Conservation (phyloP, 1,139 yeast genomes). For the Candida neerlandica region DNA sequence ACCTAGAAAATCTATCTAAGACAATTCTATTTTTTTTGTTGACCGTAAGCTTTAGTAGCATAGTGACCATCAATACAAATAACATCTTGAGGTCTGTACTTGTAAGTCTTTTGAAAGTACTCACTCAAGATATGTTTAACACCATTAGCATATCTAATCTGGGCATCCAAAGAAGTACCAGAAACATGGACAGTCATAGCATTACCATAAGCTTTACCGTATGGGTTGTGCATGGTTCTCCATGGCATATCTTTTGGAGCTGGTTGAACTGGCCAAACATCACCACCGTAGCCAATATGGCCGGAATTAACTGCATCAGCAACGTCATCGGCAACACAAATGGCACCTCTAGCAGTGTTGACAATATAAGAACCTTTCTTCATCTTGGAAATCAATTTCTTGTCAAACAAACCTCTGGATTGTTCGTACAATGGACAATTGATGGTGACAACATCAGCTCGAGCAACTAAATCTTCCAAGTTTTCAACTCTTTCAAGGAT, state of each 20-base stretch:
- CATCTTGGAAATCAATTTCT: conserved; percentile 68
- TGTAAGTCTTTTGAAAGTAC: conserved; percentile 61
- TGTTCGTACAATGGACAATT: conserved; percentile 78
- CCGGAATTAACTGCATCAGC: conserved; percentile 74
- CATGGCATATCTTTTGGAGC: conserved; percentile 79
- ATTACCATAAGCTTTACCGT: conserved; percentile 62
- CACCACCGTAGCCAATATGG: conserved; percentile 77
- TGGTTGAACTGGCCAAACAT: conserved; percentile 83
- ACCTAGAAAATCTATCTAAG: background rate
- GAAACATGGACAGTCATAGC: conserved; percentile 87
- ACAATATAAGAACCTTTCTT: conserved; percentile 78
- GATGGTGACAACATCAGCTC: conserved; percentile 75
- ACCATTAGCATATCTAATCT: conserved; percentile 71
- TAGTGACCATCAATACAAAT: conserved; percentile 74
- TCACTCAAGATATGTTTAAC: conserved; percentile 64
- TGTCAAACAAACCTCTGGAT: conserved; percentile 68
- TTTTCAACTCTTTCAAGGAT: conserved; percentile 62
- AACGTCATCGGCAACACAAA: conserved; percentile 70
- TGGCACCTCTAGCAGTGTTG: conserved; percentile 86
- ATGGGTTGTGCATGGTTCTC: conserved; percentile 66
- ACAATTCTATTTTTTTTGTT: conserved; percentile 6
- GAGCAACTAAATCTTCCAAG: conserved; percentile 67
- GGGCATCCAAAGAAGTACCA: conserved; percentile 83
- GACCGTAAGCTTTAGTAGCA: conserved; percentile 62
- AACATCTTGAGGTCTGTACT: conserved; percentile 73